These are phyloP conservation scores for Mycena citricolor DNA, from an alignment of 1,284 basidiomycete species.

Conservation along the genomic window DNA sequence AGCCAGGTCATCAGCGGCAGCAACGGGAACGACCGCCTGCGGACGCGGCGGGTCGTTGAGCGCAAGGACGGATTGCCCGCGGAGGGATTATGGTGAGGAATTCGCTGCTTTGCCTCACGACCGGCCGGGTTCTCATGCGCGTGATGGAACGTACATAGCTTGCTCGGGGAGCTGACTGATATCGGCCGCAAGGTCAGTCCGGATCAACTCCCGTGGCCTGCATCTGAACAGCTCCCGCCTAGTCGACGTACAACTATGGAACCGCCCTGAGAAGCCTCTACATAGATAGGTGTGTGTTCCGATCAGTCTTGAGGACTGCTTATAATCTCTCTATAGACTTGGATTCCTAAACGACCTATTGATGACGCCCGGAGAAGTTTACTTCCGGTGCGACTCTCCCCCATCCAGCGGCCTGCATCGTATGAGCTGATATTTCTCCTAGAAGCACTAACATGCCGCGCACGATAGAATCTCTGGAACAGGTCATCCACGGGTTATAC, in stretches of 20 bases:
- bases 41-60: slow-evolving; percentile 53
- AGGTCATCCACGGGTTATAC: slow-evolving; percentile 73
- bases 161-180: slow-evolving; percentile 81
- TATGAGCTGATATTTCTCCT: slow-evolving; percentile 1
- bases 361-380: slow-evolving; percentile 48
- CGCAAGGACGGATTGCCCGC: slow-evolving; percentile 49
- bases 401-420: too few relatives aligned
- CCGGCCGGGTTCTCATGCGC: slow-evolving; percentile 8
- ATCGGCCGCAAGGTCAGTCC: slow-evolving; percentile 69
- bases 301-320: not conserved
- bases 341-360: slow-evolving; percentile 61
- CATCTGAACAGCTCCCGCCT: slow-evolving; percentile 5
- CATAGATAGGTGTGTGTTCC: slow-evolving; percentile 55
- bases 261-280: slow-evolving; percentile 64
- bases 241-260: slow-evolving; percentile 74
- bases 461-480: slow-evolving; percentile 76
- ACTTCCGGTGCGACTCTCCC: slow-evolving; percentile 51
- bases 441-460: slow-evolving; percentile 71
- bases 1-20: slow-evolving; percentile 24
- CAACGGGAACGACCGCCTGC: slow-evolving; percentile 25
- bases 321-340: slow-evolving; percentile 42
- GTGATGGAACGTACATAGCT: slow-evolving; percentile 36
- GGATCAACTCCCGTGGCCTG: slow-evolving; percentile 10
- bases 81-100: slow-evolving; percentile 62
- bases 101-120: slow-evolving; percentile 4